phyloP scores from a whole-genome alignment of 1,139 yeast genomes.

The Meyerozyma sp. region DNA sequence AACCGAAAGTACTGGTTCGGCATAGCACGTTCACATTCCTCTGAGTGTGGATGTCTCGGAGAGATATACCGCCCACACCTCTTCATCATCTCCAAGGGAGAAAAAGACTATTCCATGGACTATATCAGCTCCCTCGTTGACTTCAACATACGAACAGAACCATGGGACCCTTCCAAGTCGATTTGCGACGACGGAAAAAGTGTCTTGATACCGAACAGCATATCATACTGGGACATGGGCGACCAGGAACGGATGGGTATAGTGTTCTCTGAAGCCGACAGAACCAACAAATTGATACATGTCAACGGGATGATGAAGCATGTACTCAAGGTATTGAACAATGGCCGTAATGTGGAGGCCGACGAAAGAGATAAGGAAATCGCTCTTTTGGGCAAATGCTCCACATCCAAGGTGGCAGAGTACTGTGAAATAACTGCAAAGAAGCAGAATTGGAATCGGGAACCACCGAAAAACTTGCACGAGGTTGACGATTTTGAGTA shows the following conservation, averaged over 20 bases:
- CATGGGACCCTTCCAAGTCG: conserved; percentile 10
- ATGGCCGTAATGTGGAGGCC: neutral
- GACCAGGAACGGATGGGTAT: conserved; percentile 14
- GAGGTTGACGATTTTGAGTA: too few relatives aligned
- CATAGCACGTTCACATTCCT: conserved; percentile 12
- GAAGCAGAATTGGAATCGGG: conserved; percentile 3
- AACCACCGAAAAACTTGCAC: neutral
- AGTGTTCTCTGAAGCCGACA: conserved; percentile 17
- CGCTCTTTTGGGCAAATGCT: conserved; percentile 10
- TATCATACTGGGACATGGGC: conserved; percentile 13
- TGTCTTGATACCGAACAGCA: conserved; percentile 17
- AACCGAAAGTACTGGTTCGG: conserved; percentile 11
- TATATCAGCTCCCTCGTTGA: conserved; percentile 16
- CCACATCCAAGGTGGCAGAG: conserved; percentile 8
- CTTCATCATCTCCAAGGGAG: conserved; percentile 12
- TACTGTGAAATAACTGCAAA: conserved; percentile 9
- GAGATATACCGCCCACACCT: conserved; percentile 18
- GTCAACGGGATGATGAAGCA: conserved; percentile 14
- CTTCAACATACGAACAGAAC: conserved; percentile 14
- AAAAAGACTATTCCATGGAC: conserved; percentile 9
- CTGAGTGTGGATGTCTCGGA: conserved; percentile 8
- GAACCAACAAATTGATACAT: conserved; percentile 13
- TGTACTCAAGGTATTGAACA: conserved; percentile 7
- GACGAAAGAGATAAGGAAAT: conserved; percentile 5
- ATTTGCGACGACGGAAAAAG: conserved; percentile 16